Conservation (phyloP, 83 land plant species). For the Diphasiastrum complanatum region DNA sequence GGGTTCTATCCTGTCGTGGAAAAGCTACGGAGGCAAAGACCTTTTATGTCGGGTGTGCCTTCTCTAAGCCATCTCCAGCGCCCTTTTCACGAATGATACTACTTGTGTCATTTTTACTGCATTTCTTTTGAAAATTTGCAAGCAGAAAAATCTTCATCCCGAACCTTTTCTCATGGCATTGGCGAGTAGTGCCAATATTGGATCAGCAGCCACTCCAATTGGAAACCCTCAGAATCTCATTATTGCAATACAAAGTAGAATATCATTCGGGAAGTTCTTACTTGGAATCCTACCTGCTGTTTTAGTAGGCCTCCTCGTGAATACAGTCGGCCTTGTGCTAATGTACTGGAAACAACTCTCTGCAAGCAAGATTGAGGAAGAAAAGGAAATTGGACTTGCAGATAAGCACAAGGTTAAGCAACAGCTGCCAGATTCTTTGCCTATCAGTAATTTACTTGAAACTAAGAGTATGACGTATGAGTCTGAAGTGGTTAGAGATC, state of each 20-base stretch:
- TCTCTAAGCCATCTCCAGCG: conserved; percentile 66
- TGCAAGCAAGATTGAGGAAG: conserved; percentile 26
- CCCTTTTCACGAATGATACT: conserved; percentile 73
- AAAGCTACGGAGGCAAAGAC: conserved; percentile 60
- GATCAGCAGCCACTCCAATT: conserved; percentile 74
- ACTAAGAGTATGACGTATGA: too few relatives aligned
- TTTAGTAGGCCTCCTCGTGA: conserved; percentile 46
- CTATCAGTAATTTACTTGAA: background rate
- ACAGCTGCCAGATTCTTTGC: background rate
- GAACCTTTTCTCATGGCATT: conserved; percentile 68
- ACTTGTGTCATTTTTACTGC: conserved; percentile 67
- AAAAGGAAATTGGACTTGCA: conserved; percentile 27
- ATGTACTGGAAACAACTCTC: conserved; percentile 48
- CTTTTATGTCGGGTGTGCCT: conserved; percentile 55
- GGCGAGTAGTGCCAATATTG: conserved; percentile 75
- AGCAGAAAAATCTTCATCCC: conserved; percentile 57
- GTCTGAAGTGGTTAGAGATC: too few relatives aligned
- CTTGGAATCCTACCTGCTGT: conserved; percentile 49
- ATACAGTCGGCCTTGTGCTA: conserved; percentile 33
- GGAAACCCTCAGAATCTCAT: conserved; percentile 75
- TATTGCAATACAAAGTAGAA: conserved; percentile 30
- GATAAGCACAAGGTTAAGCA: conserved; percentile 17
- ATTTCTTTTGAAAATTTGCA: conserved; percentile 58
- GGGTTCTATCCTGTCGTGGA: conserved; percentile 57
- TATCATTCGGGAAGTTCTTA: conserved; percentile 50